Conservation (phyloP, 495 filamentous ascomycete species). For the Halenospora varia region DNA sequence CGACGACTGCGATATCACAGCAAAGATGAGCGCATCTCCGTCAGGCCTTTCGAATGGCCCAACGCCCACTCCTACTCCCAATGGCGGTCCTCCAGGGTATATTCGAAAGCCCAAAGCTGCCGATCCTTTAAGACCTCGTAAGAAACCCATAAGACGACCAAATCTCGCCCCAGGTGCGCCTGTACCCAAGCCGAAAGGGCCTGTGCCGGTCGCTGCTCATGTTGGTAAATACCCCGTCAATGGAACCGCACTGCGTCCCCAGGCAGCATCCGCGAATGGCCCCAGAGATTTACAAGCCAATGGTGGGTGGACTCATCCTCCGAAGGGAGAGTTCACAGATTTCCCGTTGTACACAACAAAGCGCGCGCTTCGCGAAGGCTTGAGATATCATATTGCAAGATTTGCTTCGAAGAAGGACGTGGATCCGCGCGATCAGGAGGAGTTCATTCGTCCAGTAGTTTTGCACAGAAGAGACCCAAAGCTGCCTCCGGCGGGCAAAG, state of each 20-base stretch:
- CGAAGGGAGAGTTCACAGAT: slow-evolving; percentile 51
- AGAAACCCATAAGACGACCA: slow-evolving; percentile 38
- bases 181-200: slow-evolving; percentile 15
- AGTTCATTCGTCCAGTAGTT: slow-evolving; percentile 84
- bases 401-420: slow-evolving; percentile 58
- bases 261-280: slow-evolving; percentile 16
- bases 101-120: slow-evolving; percentile 46
- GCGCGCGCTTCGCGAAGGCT: slow-evolving; percentile 67
- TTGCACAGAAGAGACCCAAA: slow-evolving; percentile 88
- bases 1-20: not conserved
- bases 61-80: slow-evolving; percentile 38
- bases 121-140: slow-evolving; percentile 67
- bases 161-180: slow-evolving; percentile 26
- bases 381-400: slow-evolving; percentile 83
- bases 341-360: slow-evolving; percentile 80
- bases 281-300: slow-evolving; percentile 35
- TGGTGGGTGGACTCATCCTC: slow-evolving; percentile 58
- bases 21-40: slow-evolving; percentile 57
- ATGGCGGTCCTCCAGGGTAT: slow-evolving; percentile 30
- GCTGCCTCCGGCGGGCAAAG: slow-evolving; percentile 52
- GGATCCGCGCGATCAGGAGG: slow-evolving; percentile 68
- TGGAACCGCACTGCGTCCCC: slow-evolving; percentile 4
- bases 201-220: not conserved
- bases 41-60: slow-evolving; percentile 39
- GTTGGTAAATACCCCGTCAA: slow-evolving; percentile 6